Conservation (phyloP, 768 basidiomycete species). For the Lactarius pseudohatsudake region DNA sequence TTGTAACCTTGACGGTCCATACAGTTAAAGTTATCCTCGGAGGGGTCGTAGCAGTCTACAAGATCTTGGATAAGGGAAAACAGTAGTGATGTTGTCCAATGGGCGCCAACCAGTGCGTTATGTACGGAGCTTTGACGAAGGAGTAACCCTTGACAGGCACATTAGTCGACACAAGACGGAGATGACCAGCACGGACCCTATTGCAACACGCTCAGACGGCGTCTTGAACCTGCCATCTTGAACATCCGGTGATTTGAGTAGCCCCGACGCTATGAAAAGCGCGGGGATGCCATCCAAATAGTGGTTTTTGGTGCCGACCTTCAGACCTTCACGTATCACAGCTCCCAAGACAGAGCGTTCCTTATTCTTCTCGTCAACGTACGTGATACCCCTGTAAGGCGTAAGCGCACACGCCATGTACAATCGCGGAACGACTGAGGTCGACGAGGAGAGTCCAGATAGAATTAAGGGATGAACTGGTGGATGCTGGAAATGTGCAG, state of each 20-base stretch:
- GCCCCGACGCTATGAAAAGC: conserved; percentile 55
- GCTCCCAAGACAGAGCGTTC: conserved; percentile 57
- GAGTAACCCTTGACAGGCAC: conserved; percentile 50
- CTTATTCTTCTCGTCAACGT: conserved; percentile 65
- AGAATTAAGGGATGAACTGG: conserved; percentile 49
- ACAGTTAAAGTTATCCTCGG: conserved; percentile 47
- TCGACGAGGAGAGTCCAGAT: conserved; percentile 38
- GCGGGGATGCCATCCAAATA: conserved; percentile 74
- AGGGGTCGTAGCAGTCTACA: conserved; percentile 48
- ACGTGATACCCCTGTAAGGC: conserved; percentile 63
- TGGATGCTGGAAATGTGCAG: conserved; percentile 37
- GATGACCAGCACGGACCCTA: conserved; percentile 46
- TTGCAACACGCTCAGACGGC: conserved; percentile 52
- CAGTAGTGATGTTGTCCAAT: conserved; percentile 70
- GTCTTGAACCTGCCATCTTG: conserved; percentile 39
- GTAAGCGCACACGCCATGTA: conserved; percentile 77
- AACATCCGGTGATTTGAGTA: conserved; percentile 41
- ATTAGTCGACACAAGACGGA: background rate
- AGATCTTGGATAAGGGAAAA: conserved; percentile 78
- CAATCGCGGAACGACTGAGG: conserved; percentile 54
- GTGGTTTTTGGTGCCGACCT: conserved; percentile 75
- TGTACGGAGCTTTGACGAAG: conserved; percentile 69
- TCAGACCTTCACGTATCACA: conserved; percentile 80
- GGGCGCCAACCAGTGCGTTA: conserved; percentile 55
- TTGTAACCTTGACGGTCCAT: conserved; percentile 28